Percentiles rank a stretch among this genome's conserved stretches.
These are phyloP conservation scores for Clathrus columnatus DNA, from an alignment of 768 basidiomycete species.

Conservation along the genomic window DNA sequence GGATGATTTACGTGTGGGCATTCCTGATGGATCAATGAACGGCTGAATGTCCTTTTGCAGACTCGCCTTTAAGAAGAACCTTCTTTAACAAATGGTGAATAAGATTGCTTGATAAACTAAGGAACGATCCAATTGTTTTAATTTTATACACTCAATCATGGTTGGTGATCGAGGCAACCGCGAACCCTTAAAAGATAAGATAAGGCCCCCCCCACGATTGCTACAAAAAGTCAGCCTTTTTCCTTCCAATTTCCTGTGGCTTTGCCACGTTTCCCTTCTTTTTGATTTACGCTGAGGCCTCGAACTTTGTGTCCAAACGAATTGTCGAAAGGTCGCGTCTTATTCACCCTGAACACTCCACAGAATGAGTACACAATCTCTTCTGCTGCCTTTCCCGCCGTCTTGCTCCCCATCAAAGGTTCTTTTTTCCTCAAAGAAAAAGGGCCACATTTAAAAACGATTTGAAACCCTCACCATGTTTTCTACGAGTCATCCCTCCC, in stretches of 20 bases:
- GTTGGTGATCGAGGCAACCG: neutral
- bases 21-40: neutral
- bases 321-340: too few species aligned
- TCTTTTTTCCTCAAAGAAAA: too few species aligned
- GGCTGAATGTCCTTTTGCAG: neutral
- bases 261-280: neutral
- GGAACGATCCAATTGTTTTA: neutral
- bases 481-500: too few species aligned
- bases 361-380: too few species aligned
- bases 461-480: too few species aligned
- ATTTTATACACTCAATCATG: neutral
- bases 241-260: neutral
- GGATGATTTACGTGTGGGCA: neutral
- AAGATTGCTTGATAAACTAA: neutral
- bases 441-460: too few species aligned
- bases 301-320: too few species aligned
- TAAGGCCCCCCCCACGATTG: neutral
- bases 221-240: neutral
- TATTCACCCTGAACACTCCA: too few species aligned
- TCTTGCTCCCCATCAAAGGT: too few species aligned
- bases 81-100: neutral
- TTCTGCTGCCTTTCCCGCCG: too few species aligned
- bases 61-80: neutral
- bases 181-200: neutral
- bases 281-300: too few species aligned